A percentile compares a stretch with the other conserved stretches of the same genome.
phyloP scores from a whole-genome alignment of 2,329 filamentous ascomycete genomes.

The Venturiaceae sp. region DNA sequence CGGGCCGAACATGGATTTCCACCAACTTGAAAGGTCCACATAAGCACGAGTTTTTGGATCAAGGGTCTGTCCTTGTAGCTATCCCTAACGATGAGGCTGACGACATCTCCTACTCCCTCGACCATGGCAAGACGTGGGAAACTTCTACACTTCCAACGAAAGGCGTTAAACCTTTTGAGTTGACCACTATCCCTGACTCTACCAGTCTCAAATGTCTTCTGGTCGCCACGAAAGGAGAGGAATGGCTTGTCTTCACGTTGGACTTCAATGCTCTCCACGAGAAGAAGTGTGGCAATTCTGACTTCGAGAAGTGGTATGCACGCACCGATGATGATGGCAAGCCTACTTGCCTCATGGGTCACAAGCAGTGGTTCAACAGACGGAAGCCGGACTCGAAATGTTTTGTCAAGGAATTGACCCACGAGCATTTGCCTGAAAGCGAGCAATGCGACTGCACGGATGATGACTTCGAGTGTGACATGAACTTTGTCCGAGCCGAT shows the following conservation, averaged over 20 bases:
- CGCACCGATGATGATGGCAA: slow-evolving; percentile 71
- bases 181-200: slow-evolving; percentile 88
- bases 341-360: slow-evolving; percentile 88
- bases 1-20: slow-evolving; percentile 73
- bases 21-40: slow-evolving; percentile 65
- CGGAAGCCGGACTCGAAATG: slow-evolving; percentile 84
- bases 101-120: slow-evolving; percentile 67
- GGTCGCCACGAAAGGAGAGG: slow-evolving; percentile 49
- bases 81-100: slow-evolving; percentile 59
- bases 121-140: slow-evolving; percentile 83
- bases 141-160: slow-evolving; percentile 55
- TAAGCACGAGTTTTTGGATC: slow-evolving; percentile 93
- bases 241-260: slow-evolving; percentile 61
- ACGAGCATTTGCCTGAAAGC: slow-evolving; percentile 60
- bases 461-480: slow-evolving; percentile 91
- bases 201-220: slow-evolving; percentile 86
- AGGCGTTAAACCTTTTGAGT: slow-evolving; percentile 61
- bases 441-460: slow-evolving; percentile 74
- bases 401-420: slow-evolving; percentile 78
- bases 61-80: slow-evolving; percentile 80
- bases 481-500: slow-evolving; percentile 65
- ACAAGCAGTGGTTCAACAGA: slow-evolving; percentile 77
- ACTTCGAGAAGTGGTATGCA: slow-evolving; percentile 85
- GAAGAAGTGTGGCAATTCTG: slow-evolving; percentile 62
- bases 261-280: slow-evolving; percentile 79